These are phyloP conservation scores for Leucocoprinus sp. DNA, from an alignment of 768 basidiomycete genomes.

Conservation along the genomic window DNA sequence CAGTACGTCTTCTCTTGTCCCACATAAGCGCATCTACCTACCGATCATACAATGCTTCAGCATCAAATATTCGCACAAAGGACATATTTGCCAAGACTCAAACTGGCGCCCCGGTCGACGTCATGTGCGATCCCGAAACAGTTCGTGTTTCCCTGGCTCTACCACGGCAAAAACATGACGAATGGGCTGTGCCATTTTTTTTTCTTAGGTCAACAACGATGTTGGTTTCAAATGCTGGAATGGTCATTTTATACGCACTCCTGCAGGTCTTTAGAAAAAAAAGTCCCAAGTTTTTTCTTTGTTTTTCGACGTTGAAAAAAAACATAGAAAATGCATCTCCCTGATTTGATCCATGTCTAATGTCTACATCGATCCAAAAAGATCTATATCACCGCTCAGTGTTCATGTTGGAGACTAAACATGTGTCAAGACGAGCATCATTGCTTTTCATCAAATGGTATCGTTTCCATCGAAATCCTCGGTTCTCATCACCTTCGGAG, in stretches of 20 bases:
- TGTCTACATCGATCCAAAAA: too few relatives aligned
- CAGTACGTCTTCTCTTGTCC: slow-evolving; percentile 22
- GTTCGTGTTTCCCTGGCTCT: slow-evolving; percentile 22
- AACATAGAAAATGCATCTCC: too few relatives aligned
- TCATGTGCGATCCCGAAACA: slow-evolving; percentile 46
- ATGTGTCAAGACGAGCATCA: too few relatives aligned
- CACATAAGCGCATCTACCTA: not conserved
- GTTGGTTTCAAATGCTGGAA: slow-evolving; percentile 45
- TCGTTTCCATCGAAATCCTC: too few relatives aligned
- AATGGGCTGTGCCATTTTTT: not conserved
- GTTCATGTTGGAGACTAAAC: too few relatives aligned
- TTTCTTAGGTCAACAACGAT: slow-evolving; percentile 32
- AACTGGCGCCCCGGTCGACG: slow-evolving; percentile 33
- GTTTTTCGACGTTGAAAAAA: too few relatives aligned
- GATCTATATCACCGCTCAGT: too few relatives aligned
- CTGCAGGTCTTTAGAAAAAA: slow-evolving; percentile 17
- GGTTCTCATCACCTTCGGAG: too few relatives aligned
- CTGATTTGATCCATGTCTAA: too few relatives aligned
- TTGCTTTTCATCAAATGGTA: too few relatives aligned
- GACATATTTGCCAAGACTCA: slow-evolving; percentile 38
- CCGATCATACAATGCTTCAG: slow-evolving; percentile 18
- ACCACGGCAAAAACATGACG: not conserved
- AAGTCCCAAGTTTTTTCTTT: not conserved
- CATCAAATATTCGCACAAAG: slow-evolving; percentile 41
- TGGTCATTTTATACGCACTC: slow-evolving; percentile 34